Conservation (phyloP, 495 filamentous ascomycete genomes). For the Oidiodendron maius region DNA sequence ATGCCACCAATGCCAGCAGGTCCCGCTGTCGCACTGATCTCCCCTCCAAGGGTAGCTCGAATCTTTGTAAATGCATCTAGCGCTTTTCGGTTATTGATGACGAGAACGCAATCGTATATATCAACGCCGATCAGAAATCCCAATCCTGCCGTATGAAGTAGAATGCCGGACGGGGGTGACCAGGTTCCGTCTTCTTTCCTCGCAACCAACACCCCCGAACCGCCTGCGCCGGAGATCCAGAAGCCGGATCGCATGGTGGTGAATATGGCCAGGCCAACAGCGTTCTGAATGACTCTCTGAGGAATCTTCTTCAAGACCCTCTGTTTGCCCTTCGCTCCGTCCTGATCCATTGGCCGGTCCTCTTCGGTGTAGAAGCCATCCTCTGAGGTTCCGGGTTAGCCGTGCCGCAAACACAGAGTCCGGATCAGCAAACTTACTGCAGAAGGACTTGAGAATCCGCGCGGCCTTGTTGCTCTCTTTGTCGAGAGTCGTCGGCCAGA, state of each 20-base stretch:
- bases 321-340: slow-evolving; percentile 59
- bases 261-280: slow-evolving; percentile 84
- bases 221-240: slow-evolving; percentile 84
- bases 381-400: slow-evolving; percentile 22
- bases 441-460: slow-evolving; percentile 73
- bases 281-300: slow-evolving; percentile 70
- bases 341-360: slow-evolving; percentile 16
- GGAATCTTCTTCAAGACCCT: slow-evolving; percentile 80
- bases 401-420: slow-evolving; percentile 3
- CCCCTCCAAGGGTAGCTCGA: slow-evolving; percentile 70
- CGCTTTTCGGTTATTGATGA: slow-evolving; percentile 79
- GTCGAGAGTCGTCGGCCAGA: slow-evolving; percentile 76
- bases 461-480: slow-evolving; percentile 81
- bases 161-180: slow-evolving; percentile 82
- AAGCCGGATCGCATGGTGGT: slow-evolving; percentile 89
- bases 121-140: slow-evolving; percentile 89
- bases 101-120: slow-evolving; percentile 87
- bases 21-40: slow-evolving; percentile 71
- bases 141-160: slow-evolving; percentile 78
- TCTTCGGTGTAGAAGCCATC: slow-evolving; percentile 37
- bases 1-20: slow-evolving; percentile 72
- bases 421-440: slow-evolving; percentile 40
- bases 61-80: slow-evolving; percentile 75
- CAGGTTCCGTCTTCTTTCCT: slow-evolving; percentile 77
- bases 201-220: slow-evolving; percentile 75